Percentiles rank a stretch among this genome's conserved stretches.
These are phyloP conservation scores for Chlorella sp. DNA, from an alignment of 139 green algal genomes.

Conservation along the genomic window DNA sequence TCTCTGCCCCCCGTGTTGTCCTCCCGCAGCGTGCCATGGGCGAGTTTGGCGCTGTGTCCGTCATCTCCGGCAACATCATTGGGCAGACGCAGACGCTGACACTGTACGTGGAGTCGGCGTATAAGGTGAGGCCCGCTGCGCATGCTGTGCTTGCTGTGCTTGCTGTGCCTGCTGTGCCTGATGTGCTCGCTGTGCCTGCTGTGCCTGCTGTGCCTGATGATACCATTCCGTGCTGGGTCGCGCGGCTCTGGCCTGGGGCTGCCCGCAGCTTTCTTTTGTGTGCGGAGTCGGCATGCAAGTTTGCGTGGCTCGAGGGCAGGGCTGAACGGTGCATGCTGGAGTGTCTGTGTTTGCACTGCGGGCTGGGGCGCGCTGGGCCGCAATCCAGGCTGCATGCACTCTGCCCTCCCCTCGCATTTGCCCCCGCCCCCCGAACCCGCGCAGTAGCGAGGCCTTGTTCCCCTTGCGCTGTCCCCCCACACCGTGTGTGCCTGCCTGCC, in stretches of 20 bases:
- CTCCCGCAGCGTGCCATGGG: constrained; percentile 78
- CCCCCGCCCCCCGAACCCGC: no score
- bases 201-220: background rate
- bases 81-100: constrained; percentile 91
- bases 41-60: constrained; percentile 90
- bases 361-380: no score
- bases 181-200: background rate
- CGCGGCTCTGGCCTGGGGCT: background rate
- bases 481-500: no score
- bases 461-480: no score
- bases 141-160: background rate
- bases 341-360: no score
- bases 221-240: background rate
- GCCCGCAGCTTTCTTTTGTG: background rate
- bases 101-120: constrained; percentile 86
- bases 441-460: no score
- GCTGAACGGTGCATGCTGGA: background rate
- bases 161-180: constrained; percentile 46
- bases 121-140: constrained; percentile 76
- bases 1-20: background rate
- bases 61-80: constrained; percentile 94
- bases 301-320: background rate
- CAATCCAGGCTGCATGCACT: no score
- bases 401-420: no score
- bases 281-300: background rate